Evolutionary conservation across 2,329 filamentous ascomycete genomes (phyloP).

Genomic region (Alternaria incomplexa): DNA sequence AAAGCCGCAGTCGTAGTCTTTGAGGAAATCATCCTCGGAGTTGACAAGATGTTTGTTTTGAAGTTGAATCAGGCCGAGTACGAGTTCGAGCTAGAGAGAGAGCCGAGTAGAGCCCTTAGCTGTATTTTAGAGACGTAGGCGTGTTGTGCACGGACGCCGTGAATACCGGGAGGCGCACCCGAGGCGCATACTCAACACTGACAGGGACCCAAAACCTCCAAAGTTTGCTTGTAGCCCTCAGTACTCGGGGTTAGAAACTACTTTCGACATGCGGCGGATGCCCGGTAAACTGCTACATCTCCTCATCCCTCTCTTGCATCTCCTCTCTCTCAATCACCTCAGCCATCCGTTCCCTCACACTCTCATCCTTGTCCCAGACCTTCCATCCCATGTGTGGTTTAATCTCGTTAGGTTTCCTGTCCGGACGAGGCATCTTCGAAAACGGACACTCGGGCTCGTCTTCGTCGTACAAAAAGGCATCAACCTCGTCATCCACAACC

Average conservation of each 20-base stretch:
- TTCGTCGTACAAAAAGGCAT: slow-evolving; percentile 9
- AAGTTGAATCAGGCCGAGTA: background rate
- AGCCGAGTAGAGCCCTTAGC: background rate
- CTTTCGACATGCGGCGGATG: background rate
- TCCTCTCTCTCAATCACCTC: background rate
- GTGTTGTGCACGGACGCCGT: background rate
- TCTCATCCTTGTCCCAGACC: slow-evolving; percentile 7
- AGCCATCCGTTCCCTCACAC: background rate
- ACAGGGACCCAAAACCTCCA: background rate
- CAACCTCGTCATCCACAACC: slow-evolving; percentile 13
- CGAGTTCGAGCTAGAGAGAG: background rate
- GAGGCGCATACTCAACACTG: background rate
- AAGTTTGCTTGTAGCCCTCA: background rate
- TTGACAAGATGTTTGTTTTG: background rate
- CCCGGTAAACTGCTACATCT: background rate
- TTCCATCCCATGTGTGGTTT: slow-evolving; percentile 14
- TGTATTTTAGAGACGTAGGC: background rate
- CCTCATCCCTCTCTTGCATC: background rate
- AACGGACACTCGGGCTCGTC: slow-evolving; percentile 9
- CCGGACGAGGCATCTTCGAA: background rate
- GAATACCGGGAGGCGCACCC: background rate
- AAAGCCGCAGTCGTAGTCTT: background rate
- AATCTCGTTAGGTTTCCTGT: background rate
- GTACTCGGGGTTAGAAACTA: background rate
- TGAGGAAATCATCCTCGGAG: background rate